phyloP scores from a whole-genome alignment of 331 rosid species.

The Malus hybrid region DNA sequence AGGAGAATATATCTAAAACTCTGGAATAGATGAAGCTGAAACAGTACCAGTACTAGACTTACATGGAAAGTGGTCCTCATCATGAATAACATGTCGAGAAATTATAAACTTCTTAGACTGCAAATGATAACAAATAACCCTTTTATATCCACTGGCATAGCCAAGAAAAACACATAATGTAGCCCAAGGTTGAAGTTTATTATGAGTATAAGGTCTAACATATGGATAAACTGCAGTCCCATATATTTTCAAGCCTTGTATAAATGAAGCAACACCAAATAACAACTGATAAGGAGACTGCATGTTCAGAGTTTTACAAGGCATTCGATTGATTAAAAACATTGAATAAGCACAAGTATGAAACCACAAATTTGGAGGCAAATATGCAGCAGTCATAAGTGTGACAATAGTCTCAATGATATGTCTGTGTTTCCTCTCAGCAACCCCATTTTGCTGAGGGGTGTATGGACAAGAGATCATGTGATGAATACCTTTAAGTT shows the following conservation, averaged over 20 bases:
- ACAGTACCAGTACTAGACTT: accelerated
- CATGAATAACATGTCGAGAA: neutral
- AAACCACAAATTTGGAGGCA: neutral
- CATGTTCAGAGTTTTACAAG: too few relatives aligned
- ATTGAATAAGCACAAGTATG: neutral
- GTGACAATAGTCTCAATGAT: too few relatives aligned
- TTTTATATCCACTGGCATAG: neutral
- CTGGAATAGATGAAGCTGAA: accelerated
- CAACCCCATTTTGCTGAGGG: too few relatives aligned
- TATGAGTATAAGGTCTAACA: neutral
- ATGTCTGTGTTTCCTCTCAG: too few relatives aligned
- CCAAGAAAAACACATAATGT: neutral
- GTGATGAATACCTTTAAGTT: too few relatives aligned
- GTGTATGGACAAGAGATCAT: too few relatives aligned
- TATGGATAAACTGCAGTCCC: neutral
- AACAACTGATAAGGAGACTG: neutral
- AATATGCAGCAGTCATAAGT: too few relatives aligned
- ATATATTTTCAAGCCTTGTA: too few relatives aligned
- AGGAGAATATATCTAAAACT: too few relatives aligned
- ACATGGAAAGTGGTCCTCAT: neutral
- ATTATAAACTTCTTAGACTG: too few relatives aligned
- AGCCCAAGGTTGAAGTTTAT: neutral
- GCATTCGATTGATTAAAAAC: too few relatives aligned
- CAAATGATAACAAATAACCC: neutral
- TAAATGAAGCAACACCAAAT: neutral